These are phyloP conservation scores for Aspergillus oerlinghausenensis DNA, from an alignment of 2,329 filamentous ascomycete species.

Conservation along the genomic window DNA sequence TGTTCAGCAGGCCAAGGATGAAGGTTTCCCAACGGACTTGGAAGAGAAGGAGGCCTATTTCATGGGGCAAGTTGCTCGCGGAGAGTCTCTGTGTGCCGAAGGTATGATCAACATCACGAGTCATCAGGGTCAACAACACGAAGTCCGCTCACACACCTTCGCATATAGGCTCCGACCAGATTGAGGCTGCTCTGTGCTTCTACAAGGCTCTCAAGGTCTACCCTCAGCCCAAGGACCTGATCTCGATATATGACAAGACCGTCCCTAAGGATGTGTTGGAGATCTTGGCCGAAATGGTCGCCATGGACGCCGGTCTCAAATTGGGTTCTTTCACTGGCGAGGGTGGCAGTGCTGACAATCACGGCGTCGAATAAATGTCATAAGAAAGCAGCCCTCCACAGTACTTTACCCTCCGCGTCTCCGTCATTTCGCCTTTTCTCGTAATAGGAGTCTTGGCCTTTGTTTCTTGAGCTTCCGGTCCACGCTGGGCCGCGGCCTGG, in stretches of 20 bases:
- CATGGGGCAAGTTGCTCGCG: constrained; percentile 87
- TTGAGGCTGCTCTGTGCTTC: constrained; percentile 90
- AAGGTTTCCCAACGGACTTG: constrained; percentile 84
- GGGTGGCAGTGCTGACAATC: constrained; percentile 28
- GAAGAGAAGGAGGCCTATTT: constrained; percentile 96
- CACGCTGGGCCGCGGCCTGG: constrained; percentile 22
- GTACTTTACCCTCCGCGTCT: constrained; percentile 12
- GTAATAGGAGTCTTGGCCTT: constrained; percentile 12
- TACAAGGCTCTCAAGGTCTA: constrained; percentile 99
- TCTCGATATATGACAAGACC: constrained; percentile 97
- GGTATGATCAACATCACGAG: constrained; percentile 53
- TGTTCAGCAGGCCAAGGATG: constrained; percentile 77
- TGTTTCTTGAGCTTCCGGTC: constrained; percentile 13
- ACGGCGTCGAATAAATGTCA: constrained; percentile 33
- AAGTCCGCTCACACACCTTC: constrained; percentile 8
- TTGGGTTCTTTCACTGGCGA: constrained; percentile 48
- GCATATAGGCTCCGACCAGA: constrained; percentile 36
- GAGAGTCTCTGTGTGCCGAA: constrained; percentile 77
- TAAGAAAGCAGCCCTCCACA: constrained; percentile 8
- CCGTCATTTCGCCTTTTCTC: constrained; percentile 9
- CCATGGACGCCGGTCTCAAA: constrained; percentile 72
- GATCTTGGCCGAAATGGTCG: constrained; percentile 96
- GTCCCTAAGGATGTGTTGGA: constrained; percentile 96
- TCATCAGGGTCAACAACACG: not conserved
- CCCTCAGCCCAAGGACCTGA: constrained; percentile 85